Base-by-base conservation (phyloP, 1,284 basidiomycete genomes). In the Agaricales sp. region DNA sequence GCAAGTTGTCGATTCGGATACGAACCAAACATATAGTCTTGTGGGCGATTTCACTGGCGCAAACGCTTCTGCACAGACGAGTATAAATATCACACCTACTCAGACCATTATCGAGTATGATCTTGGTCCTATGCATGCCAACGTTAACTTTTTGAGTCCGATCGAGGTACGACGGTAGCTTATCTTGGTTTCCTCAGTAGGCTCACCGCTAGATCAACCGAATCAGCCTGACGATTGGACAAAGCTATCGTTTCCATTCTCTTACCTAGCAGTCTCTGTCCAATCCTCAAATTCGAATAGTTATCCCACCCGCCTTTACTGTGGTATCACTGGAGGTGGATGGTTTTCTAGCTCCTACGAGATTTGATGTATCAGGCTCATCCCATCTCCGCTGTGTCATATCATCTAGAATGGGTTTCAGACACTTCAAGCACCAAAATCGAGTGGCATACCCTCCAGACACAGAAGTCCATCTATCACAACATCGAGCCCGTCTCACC, bases 201-300 rank as follows among this genome's bases (percentile, higher is more conserved):
- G 14, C 14, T 30, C 14, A 30, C 26, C 14, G 6, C 14, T 6
- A 30, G 26, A 30, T 30, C 14, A 14, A 30, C 26, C 26, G 14
- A 6, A 30, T 30, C 14, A 55, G 55, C 52, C 52, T 1, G 14
- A 19, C 16, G 62, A 68, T 50, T 49, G 59, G 43, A 49, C 59
- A 25, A 53, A 54, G 20, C 67, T 72, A 54, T 73, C 69, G 2
- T 54, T 70, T n/a, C 69, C 70, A 2, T 69, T 71, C 55, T 57
- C 64, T n/a, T 71, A 75, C 52, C 48, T 74, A 39, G 60, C 60
- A 45, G 47, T 73, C 26, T 62, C 67, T 22, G 65, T 61, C 14
- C 49, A 51, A 13, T 61, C 69, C 1, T 59, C 54, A 0, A 70
- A 73, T 51, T 63, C 63, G 1, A 30, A 55, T 13, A 11, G 61